phyloP scores from a whole-genome alignment of 2,329 filamentous ascomycete genomes.

The Ophiosphaerella korrae region DNA sequence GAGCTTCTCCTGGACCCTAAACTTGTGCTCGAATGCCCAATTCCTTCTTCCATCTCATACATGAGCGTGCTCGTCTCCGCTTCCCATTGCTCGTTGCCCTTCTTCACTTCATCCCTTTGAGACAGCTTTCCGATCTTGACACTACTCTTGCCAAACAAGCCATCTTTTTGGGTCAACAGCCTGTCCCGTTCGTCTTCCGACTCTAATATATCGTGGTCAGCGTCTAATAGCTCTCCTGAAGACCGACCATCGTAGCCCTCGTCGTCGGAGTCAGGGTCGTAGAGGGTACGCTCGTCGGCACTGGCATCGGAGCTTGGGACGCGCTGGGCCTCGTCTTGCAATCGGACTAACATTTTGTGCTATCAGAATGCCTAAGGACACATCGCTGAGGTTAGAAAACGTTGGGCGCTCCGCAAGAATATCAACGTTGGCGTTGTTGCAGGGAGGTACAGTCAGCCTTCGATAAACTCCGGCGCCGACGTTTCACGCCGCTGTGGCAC shows the following conservation, averaged over 20 bases:
- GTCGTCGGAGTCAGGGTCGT: constrained; percentile 37
- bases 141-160: constrained; percentile 33
- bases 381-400: constrained; percentile 12
- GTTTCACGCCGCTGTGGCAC: constrained; percentile 6
- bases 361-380: constrained; percentile 8
- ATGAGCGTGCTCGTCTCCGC: constrained; percentile 78
- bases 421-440: constrained; percentile 1
- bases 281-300: constrained; percentile 39
- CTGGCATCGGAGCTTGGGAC: constrained; percentile 27
- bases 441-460: constrained; percentile 16
- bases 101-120: constrained; percentile 31
- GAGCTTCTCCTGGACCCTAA: constrained; percentile 45
- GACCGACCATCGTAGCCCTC: constrained; percentile 40
- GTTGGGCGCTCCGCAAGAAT: constrained; percentile 9
- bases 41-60: constrained; percentile 89
- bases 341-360: constrained; percentile 27
- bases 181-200: constrained; percentile 55
- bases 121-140: constrained; percentile 37
- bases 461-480: constrained; percentile 5
- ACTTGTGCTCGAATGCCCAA: constrained; percentile 62
- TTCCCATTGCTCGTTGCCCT: constrained; percentile 52
- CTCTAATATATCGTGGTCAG: constrained; percentile 49
- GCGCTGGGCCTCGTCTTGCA: constrained; percentile 19
- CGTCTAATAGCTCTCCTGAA: constrained; percentile 42
- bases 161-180: constrained; percentile 43